These are phyloP conservation scores for Penicillium fimorum DNA, from an alignment of 495 filamentous ascomycete genomes.

Conservation along the genomic window DNA sequence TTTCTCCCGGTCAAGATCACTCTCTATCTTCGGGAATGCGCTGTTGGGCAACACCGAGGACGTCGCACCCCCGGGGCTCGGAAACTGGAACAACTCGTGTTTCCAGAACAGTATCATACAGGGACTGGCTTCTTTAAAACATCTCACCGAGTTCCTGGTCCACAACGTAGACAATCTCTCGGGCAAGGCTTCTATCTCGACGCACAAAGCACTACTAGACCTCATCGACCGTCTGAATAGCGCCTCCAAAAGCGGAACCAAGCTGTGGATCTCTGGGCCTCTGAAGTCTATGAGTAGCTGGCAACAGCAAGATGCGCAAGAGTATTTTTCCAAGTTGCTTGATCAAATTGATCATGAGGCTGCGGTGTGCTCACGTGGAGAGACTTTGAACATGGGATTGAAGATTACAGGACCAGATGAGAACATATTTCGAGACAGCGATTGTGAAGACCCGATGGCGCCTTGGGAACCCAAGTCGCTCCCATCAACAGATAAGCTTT, in stretches of 20 bases:
- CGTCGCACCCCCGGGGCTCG: slow-evolving; percentile 67
- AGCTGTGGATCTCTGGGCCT: slow-evolving; percentile 72
- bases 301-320: slow-evolving; percentile 98
- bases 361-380: slow-evolving; percentile 44
- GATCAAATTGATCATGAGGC: slow-evolving; percentile 84
- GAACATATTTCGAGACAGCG: slow-evolving; percentile 33
- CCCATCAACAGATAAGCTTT: slow-evolving; percentile 5
- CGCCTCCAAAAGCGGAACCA: slow-evolving; percentile 61
- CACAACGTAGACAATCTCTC: slow-evolving; percentile 44
- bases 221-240: slow-evolving; percentile 68
- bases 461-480: neutral
- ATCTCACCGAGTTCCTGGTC: slow-evolving; percentile 54
- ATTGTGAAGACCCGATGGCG: neutral
- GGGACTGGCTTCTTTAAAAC: slow-evolving; percentile 71
- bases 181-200: slow-evolving; percentile 40
- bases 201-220: slow-evolving; percentile 57
- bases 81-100: slow-evolving; percentile 92
- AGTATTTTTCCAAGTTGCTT: slow-evolving; percentile 89
- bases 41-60: slow-evolving; percentile 38
- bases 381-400: slow-evolving; percentile 43
- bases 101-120: slow-evolving; percentile 97
- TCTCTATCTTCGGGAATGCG: slow-evolving; percentile 43
- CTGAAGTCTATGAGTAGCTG: slow-evolving; percentile 87
- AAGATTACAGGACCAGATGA: slow-evolving; percentile 41
- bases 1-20: slow-evolving; percentile 43